Base-by-base conservation (phyloP, 2,329 filamentous ascomycete genomes). In the Aspergillus neoniger region DNA sequence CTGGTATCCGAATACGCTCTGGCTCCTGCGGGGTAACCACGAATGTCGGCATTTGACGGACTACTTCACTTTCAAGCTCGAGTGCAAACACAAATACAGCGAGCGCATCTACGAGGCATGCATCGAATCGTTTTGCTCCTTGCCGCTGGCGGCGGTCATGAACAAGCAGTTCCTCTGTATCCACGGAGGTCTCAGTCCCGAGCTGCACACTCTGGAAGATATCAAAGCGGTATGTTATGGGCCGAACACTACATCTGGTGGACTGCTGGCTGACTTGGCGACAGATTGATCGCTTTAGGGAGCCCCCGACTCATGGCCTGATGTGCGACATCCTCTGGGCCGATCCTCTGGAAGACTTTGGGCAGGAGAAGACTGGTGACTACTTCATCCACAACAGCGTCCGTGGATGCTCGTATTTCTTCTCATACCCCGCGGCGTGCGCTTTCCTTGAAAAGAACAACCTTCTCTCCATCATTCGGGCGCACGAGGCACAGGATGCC, bases 281-380 rank as follows among this genome's bases (percentile, higher is more conserved):
- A 51, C 57, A 96, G 90, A 96, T 99, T 77, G 94, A 99, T 77
- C 92, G 95, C 62, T 99, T 99, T 86, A 88, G 93, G 62, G 95
- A 99, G 79, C 95, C 95, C 49, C 95, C 95, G 3, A 99, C 95
- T 2, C 94, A 98, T 74, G 95, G 95, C 53, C 82, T 99, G 68
- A 99, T 99, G 95, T 99, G 95, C 79, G 95, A 99, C 75, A 96
- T 99, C 64, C 89, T 99, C 25, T 99, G 95, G 95, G 95, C 95
- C 50, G 95, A 99, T 74, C 95, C 95, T 49, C 85, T 99, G 32
- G 95, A 99, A 76, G 95, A 99, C 75, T 99, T 99, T 77, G 95
- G 95, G 2, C 94, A 98, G 79, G 95, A 99, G 80, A 99, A 98
- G 83, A 96, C 93, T 0, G 94, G 91, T 65, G 95, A 99, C 75